phyloP scores from a whole-genome alignment of 345 rosid genomes.

The Eucalyptus victrix region DNA sequence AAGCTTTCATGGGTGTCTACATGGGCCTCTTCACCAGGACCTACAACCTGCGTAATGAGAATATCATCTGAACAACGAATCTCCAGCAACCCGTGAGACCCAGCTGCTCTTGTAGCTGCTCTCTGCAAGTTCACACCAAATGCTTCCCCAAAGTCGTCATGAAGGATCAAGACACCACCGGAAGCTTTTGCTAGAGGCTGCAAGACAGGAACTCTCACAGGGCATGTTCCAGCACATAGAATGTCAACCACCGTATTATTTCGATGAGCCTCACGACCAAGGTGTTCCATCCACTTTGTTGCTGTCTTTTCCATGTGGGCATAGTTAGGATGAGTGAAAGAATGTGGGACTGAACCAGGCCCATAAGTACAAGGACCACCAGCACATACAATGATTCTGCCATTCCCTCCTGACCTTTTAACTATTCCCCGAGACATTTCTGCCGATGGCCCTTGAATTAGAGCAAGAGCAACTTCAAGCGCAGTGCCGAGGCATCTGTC shows the following conservation, averaged over 20 bases:
- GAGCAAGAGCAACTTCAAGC: constrained; percentile 83
- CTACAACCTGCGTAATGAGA: constrained; percentile 77
- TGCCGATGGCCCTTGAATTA: constrained; percentile 88
- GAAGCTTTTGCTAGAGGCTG: constrained; percentile 95
- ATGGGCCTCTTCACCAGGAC: constrained; percentile 97
- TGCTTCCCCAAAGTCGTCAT: constrained; percentile 98
- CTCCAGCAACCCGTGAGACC: constrained; percentile 80
- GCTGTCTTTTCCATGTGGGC: constrained; percentile 83
- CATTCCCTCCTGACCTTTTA: constrained; percentile 83
- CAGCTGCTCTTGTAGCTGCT: constrained; percentile 81
- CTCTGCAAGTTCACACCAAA: constrained; percentile 96
- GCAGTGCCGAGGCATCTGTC: constrained; percentile 90
- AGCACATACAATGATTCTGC: constrained; percentile 83
- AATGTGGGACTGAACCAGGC: constrained; percentile 89
- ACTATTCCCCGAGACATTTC: constrained; percentile 81
- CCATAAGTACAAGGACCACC: constrained; percentile 96
- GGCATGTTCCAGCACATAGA: constrained; percentile 96
- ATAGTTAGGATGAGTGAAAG: constrained; percentile 78
- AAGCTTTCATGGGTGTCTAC: constrained; percentile 61
- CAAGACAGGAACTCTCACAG: constrained; percentile 74
- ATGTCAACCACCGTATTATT: constrained; percentile 80
- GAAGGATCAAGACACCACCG: constrained; percentile 93
- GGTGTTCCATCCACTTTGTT: constrained; percentile 73
- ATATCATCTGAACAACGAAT: constrained; percentile 95
- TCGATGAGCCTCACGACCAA: constrained; percentile 70